Percentiles rank a stretch among this genome's conserved stretches.
These are phyloP conservation scores for Alternaria conjuncta DNA, from an alignment of 2,329 filamentous ascomycete species.

Conservation along the genomic window DNA sequence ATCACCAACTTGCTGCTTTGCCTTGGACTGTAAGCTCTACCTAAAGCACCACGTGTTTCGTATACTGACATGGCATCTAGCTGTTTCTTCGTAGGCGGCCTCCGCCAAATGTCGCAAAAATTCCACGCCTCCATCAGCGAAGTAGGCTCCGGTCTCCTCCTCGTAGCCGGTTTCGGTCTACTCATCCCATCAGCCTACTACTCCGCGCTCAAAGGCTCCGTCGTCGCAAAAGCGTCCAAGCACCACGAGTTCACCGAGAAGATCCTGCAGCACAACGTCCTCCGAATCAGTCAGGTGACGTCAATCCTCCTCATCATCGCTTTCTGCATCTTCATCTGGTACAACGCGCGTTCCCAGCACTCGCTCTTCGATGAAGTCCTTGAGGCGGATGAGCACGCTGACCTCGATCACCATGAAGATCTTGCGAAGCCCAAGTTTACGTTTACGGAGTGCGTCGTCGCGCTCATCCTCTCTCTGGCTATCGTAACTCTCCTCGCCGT, in stretches of 20 bases:
- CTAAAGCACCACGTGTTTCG: no score
- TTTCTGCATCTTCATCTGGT: slow-evolving; percentile 63
- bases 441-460: slow-evolving; percentile 73
- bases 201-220: slow-evolving; percentile 53
- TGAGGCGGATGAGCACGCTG: slow-evolving; percentile 71
- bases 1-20: slow-evolving; percentile 82
- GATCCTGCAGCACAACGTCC: slow-evolving; percentile 41
- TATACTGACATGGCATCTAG: no score
- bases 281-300: slow-evolving; percentile 46
- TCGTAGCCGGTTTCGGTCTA: slow-evolving; percentile 71
- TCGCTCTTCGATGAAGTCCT: slow-evolving; percentile 79
- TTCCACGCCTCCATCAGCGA: slow-evolving; percentile 81
- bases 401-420: slow-evolving; percentile 69
- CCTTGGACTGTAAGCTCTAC: slow-evolving; percentile 67
- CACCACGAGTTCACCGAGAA: slow-evolving; percentile 43
- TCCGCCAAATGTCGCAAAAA: slow-evolving; percentile 69
- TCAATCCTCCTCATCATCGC: slow-evolving; percentile 46
- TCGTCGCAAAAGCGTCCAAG: slow-evolving; percentile 32
- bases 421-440: slow-evolving; percentile 71
- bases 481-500: slow-evolving; percentile 77
- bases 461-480: slow-evolving; percentile 67
- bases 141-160: slow-evolving; percentile 75
- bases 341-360: slow-evolving; percentile 77
- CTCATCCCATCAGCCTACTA: slow-evolving; percentile 46
- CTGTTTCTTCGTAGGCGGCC: slow-evolving; percentile 80